A percentile compares a stretch with the other conserved stretches of the same genome.
Evolutionary conservation across 345 rosid genomes (phyloP).

Genomic region (Linum trigynum): DNA sequence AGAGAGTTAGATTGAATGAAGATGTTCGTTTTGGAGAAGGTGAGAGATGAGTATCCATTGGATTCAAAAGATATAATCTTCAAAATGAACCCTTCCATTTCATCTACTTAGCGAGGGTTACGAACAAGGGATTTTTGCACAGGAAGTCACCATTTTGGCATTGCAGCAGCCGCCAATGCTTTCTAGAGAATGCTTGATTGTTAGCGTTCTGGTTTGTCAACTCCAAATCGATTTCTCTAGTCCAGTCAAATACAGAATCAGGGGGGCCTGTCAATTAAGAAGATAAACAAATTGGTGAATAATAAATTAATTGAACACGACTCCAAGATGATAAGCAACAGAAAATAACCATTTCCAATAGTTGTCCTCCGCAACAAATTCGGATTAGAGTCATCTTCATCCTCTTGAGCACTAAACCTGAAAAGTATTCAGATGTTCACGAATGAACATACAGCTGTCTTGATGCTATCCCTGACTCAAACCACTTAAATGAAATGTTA

Average conservation of each 20-base stretch:
- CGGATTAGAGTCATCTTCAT: slow-evolving; percentile 57
- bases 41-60: slow-evolving; percentile 1
- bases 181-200: slow-evolving; percentile 89
- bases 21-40: background rate
- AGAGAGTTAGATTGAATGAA: slow-evolving; percentile 6
- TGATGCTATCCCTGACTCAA: background rate
- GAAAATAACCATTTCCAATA: slow-evolving; percentile 76
- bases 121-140: background rate
- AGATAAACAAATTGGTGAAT: slow-evolving; percentile 17
- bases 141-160: slow-evolving; percentile 81
- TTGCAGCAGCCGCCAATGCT: slow-evolving; percentile 99
- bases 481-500: background rate
- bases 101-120: background rate
- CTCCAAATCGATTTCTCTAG: slow-evolving; percentile 66
- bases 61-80: background rate
- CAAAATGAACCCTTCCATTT: background rate
- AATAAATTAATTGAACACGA: slow-evolving; percentile 15
- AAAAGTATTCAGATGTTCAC: slow-evolving; percentile 8
- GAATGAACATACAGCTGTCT: background rate
- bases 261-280: slow-evolving; percentile 62
- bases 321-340: slow-evolving; percentile 11
- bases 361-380: slow-evolving; percentile 74
- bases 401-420: slow-evolving; percentile 87
- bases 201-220: slow-evolving; percentile 58
- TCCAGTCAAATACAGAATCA: slow-evolving; percentile 81